Evolutionary conservation across 2,329 filamentous ascomycete genomes (phyloP), one percentile per base, ranked within the genome.

Genomic region (Aspergillus glaucus): DNA sequence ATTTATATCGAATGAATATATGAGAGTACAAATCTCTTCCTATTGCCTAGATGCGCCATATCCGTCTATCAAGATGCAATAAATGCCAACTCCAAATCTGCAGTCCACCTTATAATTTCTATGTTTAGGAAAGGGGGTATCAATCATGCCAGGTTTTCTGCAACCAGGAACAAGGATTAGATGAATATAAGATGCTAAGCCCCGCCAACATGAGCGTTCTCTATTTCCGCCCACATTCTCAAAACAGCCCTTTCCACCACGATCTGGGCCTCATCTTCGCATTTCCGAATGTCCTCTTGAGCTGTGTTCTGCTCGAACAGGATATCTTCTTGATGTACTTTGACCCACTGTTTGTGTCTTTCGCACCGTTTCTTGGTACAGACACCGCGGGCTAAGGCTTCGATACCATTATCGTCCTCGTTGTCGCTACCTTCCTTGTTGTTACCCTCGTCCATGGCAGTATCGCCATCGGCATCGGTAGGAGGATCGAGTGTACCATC

Each of bases 331-430:
- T 73, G 70, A 50, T 73, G 70, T 4, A 74, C 65, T 53, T 74
- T 76, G 43, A 68, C 57, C 74, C 74, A 76, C 47, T 72, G 70
- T 46, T 71, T 71, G 51, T 77, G 74, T 51, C 73, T 60, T 50
- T 75, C 69, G 50, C 74, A 77, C 4, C 72, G 65, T 50, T 75
- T 75, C 59, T 73, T 74, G 21, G 66, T 64, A 56, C 74, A 77
- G 9, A 76, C 64, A 3, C 72, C 73, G 8, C 68, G 67, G 17
- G 64, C 62, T 12, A 71, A 54, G 37, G 37, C 14, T 21, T 40
- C 37, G 9, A 40, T 40, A 19, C 10, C 37, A 8, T n/a, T 36
- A 15, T 17, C 14, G 8, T 15, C 34, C 6, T 17, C 34, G 7
- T 62, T 61, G 26, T 65, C 50, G 15, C 62, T 60, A 30, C 64